phyloP scores from a whole-genome alignment of 306 rosid species.

The Vicia villosa region DNA sequence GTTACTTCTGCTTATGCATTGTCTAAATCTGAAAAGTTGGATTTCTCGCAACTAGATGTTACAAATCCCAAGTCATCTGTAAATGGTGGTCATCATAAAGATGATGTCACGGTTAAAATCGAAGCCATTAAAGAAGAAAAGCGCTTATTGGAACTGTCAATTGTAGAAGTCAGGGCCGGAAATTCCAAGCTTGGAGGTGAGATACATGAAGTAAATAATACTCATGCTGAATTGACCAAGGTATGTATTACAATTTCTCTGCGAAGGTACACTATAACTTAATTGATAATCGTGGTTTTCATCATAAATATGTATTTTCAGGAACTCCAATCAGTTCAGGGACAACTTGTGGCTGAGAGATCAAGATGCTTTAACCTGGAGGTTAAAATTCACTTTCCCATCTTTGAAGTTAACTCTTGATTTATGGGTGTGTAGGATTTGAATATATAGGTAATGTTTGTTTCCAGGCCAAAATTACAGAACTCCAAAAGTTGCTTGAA shows the following conservation, averaged over 20 bases:
- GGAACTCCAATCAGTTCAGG: constrained; percentile 95
- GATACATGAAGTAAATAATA: constrained; percentile 66
- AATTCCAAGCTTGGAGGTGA: constrained; percentile 64
- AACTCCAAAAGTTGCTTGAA: constrained; percentile 73
- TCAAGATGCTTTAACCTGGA: constrained; percentile 94
- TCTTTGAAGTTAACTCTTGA: not conserved
- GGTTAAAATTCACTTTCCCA: constrained; percentile 48
- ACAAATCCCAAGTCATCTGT: constrained; percentile 46
- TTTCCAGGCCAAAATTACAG: constrained; percentile 85
- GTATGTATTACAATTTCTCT: constrained; percentile 45
- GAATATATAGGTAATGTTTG: constrained; percentile 25
- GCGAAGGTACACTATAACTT: constrained; percentile 6
- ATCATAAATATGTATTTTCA: constrained; percentile 44
- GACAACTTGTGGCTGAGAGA: constrained; percentile 88
- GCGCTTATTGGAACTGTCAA: constrained; percentile 54
- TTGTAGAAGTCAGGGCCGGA: constrained; percentile 62
- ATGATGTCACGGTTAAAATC: constrained; percentile 41
- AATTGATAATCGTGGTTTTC: constrained; percentile 31
- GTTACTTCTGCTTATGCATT: constrained; percentile 96
- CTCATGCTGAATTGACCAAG: constrained; percentile 88
- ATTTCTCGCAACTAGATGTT: constrained; percentile 51
- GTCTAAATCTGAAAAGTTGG: constrained; percentile 72
- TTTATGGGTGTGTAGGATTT: constrained; percentile 7
- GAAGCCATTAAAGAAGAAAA: constrained; percentile 70
- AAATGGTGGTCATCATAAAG: constrained; percentile 41